Conservation (phyloP, 805 yeast species). For the Clavispora asparagi region DNA sequence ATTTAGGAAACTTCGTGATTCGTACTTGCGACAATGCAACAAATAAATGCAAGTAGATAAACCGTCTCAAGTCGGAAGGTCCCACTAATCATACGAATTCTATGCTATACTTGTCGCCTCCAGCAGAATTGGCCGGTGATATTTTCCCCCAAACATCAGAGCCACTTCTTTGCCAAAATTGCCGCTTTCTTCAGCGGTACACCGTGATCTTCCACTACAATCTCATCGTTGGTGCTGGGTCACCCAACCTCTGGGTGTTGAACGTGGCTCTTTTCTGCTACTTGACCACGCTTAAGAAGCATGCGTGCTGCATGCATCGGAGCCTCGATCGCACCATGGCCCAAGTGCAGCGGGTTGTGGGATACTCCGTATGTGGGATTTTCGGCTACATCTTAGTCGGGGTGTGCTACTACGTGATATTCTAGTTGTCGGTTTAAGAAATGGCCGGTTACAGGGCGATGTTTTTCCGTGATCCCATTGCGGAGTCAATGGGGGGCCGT, state of each 20-base stretch:
- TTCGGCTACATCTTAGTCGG: background rate
- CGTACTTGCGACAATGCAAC: background rate
- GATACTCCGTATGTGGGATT: background rate
- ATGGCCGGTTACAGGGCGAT: too few species aligned
- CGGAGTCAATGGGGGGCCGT: background rate
- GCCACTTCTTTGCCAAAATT: background rate
- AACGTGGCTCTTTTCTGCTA: conserved; percentile 3
- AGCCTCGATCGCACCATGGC: background rate
- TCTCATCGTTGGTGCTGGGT: conserved; percentile 6
- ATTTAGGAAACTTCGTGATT: background rate
- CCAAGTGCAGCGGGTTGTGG: background rate
- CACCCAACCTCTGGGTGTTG: conserved; percentile 10
- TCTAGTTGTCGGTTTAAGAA: background rate
- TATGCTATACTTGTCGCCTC: background rate
- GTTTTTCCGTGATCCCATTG: too few species aligned
- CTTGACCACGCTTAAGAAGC: background rate
- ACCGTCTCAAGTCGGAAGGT: too few species aligned
- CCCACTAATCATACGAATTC: background rate
- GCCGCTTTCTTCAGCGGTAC: background rate
- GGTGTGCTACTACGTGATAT: background rate
- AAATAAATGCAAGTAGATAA: background rate
- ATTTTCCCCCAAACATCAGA: background rate
- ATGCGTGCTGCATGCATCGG: background rate
- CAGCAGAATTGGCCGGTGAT: background rate
- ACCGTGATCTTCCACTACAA: conserved; percentile 9